phyloP scores from a whole-genome alignment of 2,329 filamentous ascomycete species.

The Thielaviopsis populi region DNA sequence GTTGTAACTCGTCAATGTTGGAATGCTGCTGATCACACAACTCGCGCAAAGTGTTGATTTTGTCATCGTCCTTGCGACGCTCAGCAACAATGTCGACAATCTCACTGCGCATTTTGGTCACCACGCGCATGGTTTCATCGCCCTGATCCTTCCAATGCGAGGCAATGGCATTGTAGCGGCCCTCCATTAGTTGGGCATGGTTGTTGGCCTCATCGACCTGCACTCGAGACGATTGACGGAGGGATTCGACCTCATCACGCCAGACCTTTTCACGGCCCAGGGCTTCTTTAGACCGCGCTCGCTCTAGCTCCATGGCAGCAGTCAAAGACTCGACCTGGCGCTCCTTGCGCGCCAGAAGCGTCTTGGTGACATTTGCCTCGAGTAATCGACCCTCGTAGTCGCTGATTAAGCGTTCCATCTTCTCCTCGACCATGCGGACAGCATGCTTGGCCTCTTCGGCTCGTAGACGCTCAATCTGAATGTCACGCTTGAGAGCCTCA shows the following conservation, averaged over 20 bases:
- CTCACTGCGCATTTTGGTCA: constrained; percentile 36
- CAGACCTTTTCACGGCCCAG: constrained; percentile 44
- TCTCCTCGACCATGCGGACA: constrained; percentile 52
- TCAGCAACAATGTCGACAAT: constrained; percentile 41
- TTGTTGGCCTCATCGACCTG: constrained; percentile 52
- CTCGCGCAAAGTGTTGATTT: constrained; percentile 48
- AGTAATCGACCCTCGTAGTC: constrained; percentile 57
- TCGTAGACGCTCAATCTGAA: constrained; percentile 48
- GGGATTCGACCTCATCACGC: constrained; percentile 49
- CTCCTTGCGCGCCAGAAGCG: constrained; percentile 55
- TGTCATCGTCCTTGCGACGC: constrained; percentile 44
- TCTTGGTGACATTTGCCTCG: constrained; percentile 56
- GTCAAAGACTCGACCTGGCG: constrained; percentile 58
- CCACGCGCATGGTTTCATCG: constrained; percentile 40
- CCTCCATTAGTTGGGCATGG: constrained; percentile 52
- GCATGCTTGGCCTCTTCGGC: constrained; percentile 58
- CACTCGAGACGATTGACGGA: constrained; percentile 41
- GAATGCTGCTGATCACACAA: constrained; percentile 59
- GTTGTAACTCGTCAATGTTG: constrained; percentile 45
- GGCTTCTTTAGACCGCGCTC: constrained; percentile 43
- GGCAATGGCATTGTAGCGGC: constrained; percentile 51
- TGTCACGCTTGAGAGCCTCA: constrained; percentile 59
- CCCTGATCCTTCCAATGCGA: constrained; percentile 54
- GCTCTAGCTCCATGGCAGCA: constrained; percentile 47
- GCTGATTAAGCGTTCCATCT: constrained; percentile 50